Percentiles rank a stretch among this genome's conserved stretches.
phyloP scores from a whole-genome alignment of 2,329 filamentous ascomycete genomes.

The Fonsecaea erecta region DNA sequence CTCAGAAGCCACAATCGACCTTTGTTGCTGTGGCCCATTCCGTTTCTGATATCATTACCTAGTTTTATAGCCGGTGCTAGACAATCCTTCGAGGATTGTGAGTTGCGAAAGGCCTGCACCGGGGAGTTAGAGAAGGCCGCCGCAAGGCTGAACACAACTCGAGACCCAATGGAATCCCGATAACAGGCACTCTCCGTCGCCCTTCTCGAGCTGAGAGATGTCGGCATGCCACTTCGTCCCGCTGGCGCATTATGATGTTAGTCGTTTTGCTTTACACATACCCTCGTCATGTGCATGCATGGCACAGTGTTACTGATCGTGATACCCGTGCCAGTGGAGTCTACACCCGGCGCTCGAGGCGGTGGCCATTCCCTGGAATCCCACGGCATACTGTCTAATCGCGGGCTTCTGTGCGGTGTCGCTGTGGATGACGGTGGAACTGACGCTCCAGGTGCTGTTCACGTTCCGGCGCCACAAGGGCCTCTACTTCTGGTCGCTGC shows the following conservation, averaged over 20 bases:
- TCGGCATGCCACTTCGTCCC: constrained; percentile 13
- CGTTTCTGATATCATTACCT: neutral
- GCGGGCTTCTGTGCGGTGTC: constrained; percentile 3
- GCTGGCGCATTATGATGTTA: constrained; percentile 3
- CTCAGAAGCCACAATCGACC: neutral
- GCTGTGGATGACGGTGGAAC: constrained; percentile 8
- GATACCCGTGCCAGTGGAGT: neutral
- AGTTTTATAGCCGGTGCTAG: neutral
- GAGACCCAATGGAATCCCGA: constrained; percentile 1
- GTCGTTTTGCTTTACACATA: neutral
- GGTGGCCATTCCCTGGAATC: constrained; percentile 1
- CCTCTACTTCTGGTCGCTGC: constrained; percentile 11
- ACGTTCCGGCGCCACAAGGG: constrained; percentile 8
- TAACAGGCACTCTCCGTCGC: neutral
- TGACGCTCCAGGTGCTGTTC: constrained; percentile 11
- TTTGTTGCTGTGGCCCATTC: neutral
- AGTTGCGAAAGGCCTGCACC: neutral
- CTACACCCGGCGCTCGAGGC: constrained; percentile 7
- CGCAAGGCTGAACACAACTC: neutral
- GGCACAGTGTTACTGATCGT: neutral
- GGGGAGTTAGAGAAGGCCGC: neutral
- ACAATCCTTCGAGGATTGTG: neutral
- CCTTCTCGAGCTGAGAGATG: constrained; percentile 10
- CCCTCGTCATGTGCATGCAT: too few relatives aligned
- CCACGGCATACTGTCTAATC: constrained; percentile 3